Evolutionary conservation across 306 rosid species (phyloP), one percentile per base, ranked within the genome.

Genomic region (Heteromeles arbutifolia): DNA sequence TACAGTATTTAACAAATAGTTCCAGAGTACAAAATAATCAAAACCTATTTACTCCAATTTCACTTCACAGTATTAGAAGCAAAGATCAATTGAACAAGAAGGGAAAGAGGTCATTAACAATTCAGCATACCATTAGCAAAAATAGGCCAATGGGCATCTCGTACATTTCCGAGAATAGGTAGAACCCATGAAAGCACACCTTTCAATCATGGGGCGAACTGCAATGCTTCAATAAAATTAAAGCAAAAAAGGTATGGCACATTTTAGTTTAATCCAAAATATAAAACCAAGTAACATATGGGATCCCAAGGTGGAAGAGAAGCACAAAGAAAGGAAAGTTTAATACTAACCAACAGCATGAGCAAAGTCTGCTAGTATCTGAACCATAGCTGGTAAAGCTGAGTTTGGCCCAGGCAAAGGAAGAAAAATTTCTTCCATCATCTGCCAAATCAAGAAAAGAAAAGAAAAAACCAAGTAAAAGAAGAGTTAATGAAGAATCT

Each of bases 391-490:
- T 22, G 90, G 94, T 79, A 81, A 81, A 77, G 96, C 91, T 76
- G 97, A 84, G 85, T 86, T 90, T 52, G 93, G 82, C 85, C 97
- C 95, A 8, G 92, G 80, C 83, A 94, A 88, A 82, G 91, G 98
- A 80, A 90, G 91, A 84, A 88, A 91, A 80, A 88, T 87, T 84
- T 94, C 97, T 71, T 94, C 98, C 93, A 94, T 91, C 96, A 94
- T 89, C 98, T 94, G 88, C 85, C 78, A 81, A 67, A 80, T 86
- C 88, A 72, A 76, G 48, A 80, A 75, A 86, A 48, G 21, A 29
- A 37, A 31, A 68, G 52, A 45, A 50, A 56, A 28, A 22, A 8
- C 57, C 65, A 65, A 52, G 11, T 21, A 69, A 73, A 2, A 8
- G 48, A 32, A 74, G 61, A 52, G 21, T 44, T 9, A 45, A 52